Evolutionary conservation across 2,329 filamentous ascomycete genomes (phyloP).

Genomic region (Fusarium torreyae): DNA sequence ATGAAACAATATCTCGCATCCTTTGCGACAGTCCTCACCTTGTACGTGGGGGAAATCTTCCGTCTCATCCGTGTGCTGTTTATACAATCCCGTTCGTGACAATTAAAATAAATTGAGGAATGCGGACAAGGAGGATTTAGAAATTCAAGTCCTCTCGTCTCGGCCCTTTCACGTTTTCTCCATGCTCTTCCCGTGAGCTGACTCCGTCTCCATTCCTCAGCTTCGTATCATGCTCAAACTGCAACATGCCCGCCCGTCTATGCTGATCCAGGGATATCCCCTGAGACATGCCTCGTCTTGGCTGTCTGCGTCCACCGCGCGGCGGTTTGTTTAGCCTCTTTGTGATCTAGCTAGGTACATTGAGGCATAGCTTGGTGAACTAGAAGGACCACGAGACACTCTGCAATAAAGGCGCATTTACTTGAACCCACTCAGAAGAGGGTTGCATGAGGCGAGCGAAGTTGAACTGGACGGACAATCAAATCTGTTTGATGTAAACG

Average conservation of each 20-base stretch:
- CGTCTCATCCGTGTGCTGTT: slow-evolving; percentile 10
- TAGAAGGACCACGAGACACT: slow-evolving; percentile 44
- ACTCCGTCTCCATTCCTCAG: slow-evolving; percentile 46
- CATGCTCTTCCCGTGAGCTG: slow-evolving; percentile 19
- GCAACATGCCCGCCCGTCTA: slow-evolving; percentile 11
- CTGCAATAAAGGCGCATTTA: slow-evolving; percentile 43
- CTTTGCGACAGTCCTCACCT: slow-evolving; percentile 18
- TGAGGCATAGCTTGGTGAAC: slow-evolving; percentile 29
- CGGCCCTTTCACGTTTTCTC: slow-evolving; percentile 9
- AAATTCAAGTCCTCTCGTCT: slow-evolving; percentile 16
- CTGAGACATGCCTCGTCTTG: slow-evolving; percentile 49
- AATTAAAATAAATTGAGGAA: slow-evolving; percentile 25
- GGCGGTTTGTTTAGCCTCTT: slow-evolving; percentile 38
- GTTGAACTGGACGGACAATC: slow-evolving; percentile 25
- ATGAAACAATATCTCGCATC: slow-evolving; percentile 38
- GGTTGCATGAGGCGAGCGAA: slow-evolving; percentile 31
- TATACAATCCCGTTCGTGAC: neutral
- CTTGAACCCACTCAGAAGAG: slow-evolving; percentile 20
- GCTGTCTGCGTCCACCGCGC: slow-evolving; percentile 37
- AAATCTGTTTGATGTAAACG: slow-evolving; percentile 19
- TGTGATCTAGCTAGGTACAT: slow-evolving; percentile 34
- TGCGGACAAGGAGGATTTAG: slow-evolving; percentile 31
- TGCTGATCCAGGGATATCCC: slow-evolving; percentile 46
- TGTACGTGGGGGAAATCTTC: slow-evolving; percentile 23
- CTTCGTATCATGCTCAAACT: slow-evolving; percentile 29